A percentile compares a stretch with the other conserved stretches of the same genome.
Conservation (phyloP, 2,329 filamentous ascomycete species). For the Verticillium albo-atrum region DNA sequence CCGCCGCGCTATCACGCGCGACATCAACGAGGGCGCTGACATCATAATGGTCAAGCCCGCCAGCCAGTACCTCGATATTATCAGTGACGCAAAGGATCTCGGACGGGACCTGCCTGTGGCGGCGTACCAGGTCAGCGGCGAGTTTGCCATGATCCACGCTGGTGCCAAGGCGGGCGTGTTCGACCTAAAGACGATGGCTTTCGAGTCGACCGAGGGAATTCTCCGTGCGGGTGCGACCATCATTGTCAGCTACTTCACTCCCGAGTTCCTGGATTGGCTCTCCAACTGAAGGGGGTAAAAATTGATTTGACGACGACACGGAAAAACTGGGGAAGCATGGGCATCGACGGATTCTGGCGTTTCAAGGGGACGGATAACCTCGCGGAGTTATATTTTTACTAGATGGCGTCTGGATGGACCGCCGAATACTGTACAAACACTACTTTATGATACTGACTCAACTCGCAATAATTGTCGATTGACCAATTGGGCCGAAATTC, state of each 20-base stretch:
- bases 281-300: slow-evolving; percentile 36
- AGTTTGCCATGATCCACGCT: slow-evolving; percentile 97
- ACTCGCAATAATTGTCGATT: no score
- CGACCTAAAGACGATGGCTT: slow-evolving; percentile 89
- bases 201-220: slow-evolving; percentile 92
- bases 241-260: slow-evolving; percentile 90
- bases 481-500: no score
- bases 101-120: slow-evolving; percentile 88
- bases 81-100: slow-evolving; percentile 93
- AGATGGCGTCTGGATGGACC: not conserved
- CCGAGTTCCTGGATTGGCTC: slow-evolving; percentile 68
- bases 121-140: slow-evolving; percentile 94
- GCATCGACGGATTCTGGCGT: not conserved
- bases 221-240: slow-evolving; percentile 90
- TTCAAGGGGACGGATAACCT: not conserved
- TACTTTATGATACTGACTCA: not conserved
- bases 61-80: slow-evolving; percentile 93
- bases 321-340: not conserved
- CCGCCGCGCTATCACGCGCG: slow-evolving; percentile 80
- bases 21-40: slow-evolving; percentile 91
- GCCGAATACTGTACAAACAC: not conserved
- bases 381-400: not conserved
- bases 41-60: slow-evolving; percentile 99
- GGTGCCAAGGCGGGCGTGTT: slow-evolving; percentile 95
- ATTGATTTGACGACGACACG: not conserved